Percentiles rank a stretch among this genome's conserved stretches.
These are phyloP conservation scores for Mycosphaerella sp. DNA, from an alignment of 2,329 filamentous ascomycete species.

Conservation along the genomic window DNA sequence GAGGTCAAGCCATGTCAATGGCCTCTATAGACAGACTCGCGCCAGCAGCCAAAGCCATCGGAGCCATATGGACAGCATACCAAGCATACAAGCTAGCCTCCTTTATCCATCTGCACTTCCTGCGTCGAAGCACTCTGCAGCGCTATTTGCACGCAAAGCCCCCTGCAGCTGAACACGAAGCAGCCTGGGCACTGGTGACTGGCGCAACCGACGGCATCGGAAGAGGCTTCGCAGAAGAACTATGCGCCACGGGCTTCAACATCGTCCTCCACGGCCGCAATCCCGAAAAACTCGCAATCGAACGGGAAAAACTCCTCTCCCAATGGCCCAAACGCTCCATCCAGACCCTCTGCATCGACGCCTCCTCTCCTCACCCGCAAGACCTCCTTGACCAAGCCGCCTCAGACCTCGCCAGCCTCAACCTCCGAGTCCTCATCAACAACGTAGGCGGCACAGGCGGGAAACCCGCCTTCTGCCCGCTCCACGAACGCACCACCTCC, in stretches of 20 bases:
- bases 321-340: constrained; percentile 39
- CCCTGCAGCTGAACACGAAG: neutral
- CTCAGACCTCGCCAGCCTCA: constrained; percentile 28
- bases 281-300: constrained; percentile 41
- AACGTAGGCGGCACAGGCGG: constrained; percentile 47
- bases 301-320: constrained; percentile 38
- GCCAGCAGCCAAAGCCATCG: constrained; percentile 14
- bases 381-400: constrained; percentile 35
- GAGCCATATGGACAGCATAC: constrained; percentile 17
- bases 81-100: constrained; percentile 21
- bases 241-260: constrained; percentile 50
- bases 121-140: constrained; percentile 23
- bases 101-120: constrained; percentile 26
- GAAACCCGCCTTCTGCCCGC: constrained; percentile 33
- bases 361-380: constrained; percentile 24
- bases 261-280: constrained; percentile 55
- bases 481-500: constrained; percentile 35
- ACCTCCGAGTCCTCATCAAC: constrained; percentile 52
- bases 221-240: constrained; percentile 45
- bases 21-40: neutral
- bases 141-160: constrained; percentile 17
- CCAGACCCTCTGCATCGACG: constrained; percentile 32
- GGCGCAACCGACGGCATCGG: constrained; percentile 54
- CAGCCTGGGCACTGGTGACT: constrained; percentile 29
- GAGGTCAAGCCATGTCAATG: neutral